Conservation (phyloP, 2,329 filamentous ascomycete species). For the Helotiales sp. region DNA sequence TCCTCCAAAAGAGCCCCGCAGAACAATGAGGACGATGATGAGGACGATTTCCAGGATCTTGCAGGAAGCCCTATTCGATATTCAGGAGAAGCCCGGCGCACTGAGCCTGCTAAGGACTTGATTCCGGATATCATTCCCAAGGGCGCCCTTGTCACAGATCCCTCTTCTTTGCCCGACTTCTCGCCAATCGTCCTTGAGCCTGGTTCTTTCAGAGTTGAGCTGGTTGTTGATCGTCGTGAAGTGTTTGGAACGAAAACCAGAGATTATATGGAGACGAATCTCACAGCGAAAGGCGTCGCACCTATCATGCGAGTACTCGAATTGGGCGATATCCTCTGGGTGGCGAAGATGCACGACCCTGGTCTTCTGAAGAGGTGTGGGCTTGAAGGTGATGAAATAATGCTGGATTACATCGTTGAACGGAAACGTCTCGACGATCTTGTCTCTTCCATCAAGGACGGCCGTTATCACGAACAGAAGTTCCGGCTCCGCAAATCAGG, state of each 20-base stretch:
- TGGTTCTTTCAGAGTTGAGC: conserved; percentile 68
- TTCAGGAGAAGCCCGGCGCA: not conserved
- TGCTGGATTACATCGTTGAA: conserved; percentile 80
- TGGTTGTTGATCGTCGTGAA: conserved; percentile 75
- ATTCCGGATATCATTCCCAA: conserved; percentile 27
- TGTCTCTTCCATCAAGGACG: conserved; percentile 78
- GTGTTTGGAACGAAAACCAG: conserved; percentile 70
- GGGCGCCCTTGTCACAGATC: conserved; percentile 23
- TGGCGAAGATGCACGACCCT: conserved; percentile 69
- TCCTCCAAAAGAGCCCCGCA: not conserved
- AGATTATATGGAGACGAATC: conserved; percentile 74
- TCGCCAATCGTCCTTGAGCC: conserved; percentile 62
- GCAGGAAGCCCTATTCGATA: conserved; percentile 10
- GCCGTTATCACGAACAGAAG: conserved; percentile 82
- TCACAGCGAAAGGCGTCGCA: conserved; percentile 63
- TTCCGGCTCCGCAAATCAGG: conserved; percentile 74
- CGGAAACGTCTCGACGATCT: conserved; percentile 79
- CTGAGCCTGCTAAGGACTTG: conserved; percentile 1
- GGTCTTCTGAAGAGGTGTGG: conserved; percentile 55
- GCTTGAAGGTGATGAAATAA: conserved; percentile 65
- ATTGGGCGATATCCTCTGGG: conserved; percentile 76
- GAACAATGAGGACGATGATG: not conserved
- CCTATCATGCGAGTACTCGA: conserved; percentile 69
- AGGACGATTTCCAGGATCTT: conserved; percentile 9
- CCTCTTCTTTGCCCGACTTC: conserved; percentile 39